These are phyloP conservation scores for Melampsora larici-populina DNA, from an alignment of 1,284 basidiomycete genomes.

Conservation along the genomic window DNA sequence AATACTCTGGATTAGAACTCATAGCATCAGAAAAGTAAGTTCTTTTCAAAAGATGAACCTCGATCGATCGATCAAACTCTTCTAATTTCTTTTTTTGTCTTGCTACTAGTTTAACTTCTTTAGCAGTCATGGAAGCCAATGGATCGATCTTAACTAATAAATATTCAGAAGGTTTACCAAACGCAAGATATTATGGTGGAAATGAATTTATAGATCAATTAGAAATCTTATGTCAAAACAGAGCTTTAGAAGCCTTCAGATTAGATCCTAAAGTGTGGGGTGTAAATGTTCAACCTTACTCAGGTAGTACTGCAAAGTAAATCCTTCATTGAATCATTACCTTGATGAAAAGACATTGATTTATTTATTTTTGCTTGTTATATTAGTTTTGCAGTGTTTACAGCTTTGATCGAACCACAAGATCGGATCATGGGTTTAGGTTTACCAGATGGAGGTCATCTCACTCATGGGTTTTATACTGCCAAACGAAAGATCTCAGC, in stretches of 20 bases:
- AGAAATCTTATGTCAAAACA: conserved; percentile 88
- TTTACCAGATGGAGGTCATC: conserved; percentile 94
- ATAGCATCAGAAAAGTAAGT: conserved; percentile 76
- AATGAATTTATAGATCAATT: conserved; percentile 95
- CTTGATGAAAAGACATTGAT: too few relatives aligned
- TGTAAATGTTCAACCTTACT: conserved; percentile 99
- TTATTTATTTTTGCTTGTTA: neutral
- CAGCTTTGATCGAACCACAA: conserved; percentile 92
- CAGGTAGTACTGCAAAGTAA: conserved; percentile 56
- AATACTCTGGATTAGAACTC: conserved; percentile 95
- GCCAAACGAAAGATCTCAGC: conserved; percentile 99
- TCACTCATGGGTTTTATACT: conserved; percentile 98
- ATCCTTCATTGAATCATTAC: neutral
- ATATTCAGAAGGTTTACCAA: conserved; percentile 60
- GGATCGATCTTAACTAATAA: conserved; percentile 74
- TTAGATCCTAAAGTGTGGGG: conserved; percentile 89
- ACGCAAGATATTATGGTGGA: conserved; percentile 94
- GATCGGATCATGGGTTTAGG: conserved; percentile 99
- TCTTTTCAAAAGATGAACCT: too few relatives aligned
- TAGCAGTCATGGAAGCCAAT: conserved; percentile 94
- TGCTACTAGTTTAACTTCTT: conserved; percentile 73
- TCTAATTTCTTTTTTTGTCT: neutral
- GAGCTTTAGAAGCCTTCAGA: conserved; percentile 93
- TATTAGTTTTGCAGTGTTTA: conserved; percentile 88
- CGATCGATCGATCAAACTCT: conserved; percentile 42